phyloP scores from a whole-genome alignment of 2,329 filamentous ascomycete genomes.

The Arachnomyces sp. region DNA sequence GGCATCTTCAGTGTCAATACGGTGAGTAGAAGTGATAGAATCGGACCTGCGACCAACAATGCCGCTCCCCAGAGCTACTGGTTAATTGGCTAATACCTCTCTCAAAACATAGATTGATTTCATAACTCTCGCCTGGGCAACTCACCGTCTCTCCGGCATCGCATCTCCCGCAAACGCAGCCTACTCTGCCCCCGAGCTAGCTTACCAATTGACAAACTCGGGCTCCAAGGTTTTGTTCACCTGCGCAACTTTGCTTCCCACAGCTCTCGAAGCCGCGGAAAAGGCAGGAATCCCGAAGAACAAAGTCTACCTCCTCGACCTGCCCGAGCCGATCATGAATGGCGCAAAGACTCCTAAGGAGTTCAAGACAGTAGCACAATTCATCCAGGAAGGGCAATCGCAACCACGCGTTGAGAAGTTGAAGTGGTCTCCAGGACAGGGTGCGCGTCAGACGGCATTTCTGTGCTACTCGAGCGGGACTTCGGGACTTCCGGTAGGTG shows the following conservation, averaged over 20 bases:
- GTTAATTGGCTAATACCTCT: not conserved
- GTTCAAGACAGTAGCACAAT: conserved; percentile 59
- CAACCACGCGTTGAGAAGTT: conserved; percentile 33
- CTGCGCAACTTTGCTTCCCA: conserved; percentile 58
- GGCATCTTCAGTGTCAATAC: conserved; percentile 75
- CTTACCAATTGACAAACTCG: conserved; percentile 64
- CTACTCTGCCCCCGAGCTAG: conserved; percentile 62
- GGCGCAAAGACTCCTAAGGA: conserved; percentile 34
- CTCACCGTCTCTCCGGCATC: conserved; percentile 67
- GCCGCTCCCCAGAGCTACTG: not conserved
- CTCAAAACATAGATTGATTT: conserved; percentile 57
- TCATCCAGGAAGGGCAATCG: conserved; percentile 54
- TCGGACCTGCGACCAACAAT: not conserved
- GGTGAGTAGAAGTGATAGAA: conserved; percentile 37
- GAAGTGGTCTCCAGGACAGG: conserved; percentile 36
- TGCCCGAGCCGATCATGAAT: conserved; percentile 50
- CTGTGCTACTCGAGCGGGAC: conserved; percentile 76
- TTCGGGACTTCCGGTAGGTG: conserved; percentile 62
- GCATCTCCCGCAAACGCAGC: conserved; percentile 68
- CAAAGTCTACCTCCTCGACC: conserved; percentile 61
- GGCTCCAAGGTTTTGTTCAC: conserved; percentile 65
- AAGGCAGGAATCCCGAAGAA: conserved; percentile 56
- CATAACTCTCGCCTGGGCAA: conserved; percentile 62
- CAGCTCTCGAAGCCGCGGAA: conserved; percentile 57
- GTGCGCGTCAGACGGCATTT: conserved; percentile 59